Conservation (phyloP, 2,329 filamentous ascomycete genomes). For the Endothia cerciana region DNA sequence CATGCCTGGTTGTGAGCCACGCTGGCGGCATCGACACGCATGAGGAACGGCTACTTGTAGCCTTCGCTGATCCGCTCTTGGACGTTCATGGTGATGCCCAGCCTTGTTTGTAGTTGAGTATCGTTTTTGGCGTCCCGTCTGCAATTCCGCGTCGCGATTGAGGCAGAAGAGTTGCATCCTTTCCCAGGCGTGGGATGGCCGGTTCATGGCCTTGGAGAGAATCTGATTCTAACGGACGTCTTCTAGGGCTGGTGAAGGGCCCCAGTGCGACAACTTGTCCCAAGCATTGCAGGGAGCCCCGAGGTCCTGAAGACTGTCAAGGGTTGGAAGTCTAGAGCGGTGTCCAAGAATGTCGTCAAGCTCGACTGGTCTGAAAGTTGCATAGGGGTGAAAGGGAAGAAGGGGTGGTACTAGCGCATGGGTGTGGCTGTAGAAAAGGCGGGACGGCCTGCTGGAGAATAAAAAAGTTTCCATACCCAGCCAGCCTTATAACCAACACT, state of each 20-base stretch:
- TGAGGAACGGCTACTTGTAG: no score
- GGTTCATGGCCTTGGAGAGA: no score
- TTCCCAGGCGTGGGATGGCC: not conserved
- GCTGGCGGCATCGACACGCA: not conserved
- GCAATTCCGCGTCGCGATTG: not conserved
- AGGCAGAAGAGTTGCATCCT: not conserved
- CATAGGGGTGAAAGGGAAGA: no score
- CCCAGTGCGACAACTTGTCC: not conserved
- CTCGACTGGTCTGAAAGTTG: no score
- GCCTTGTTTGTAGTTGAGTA: not conserved
- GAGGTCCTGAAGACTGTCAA: not conserved
- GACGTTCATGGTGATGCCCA: no score
- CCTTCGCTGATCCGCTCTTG: no score
- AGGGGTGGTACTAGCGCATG: not conserved
- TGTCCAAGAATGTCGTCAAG: not conserved
- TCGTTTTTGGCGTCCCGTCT: no score
- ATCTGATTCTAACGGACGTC: no score
- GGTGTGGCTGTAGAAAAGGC: slow-evolving; percentile 1
- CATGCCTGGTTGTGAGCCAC: not conserved
- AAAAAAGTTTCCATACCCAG: slow-evolving; percentile 27
- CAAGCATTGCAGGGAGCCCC: not conserved
- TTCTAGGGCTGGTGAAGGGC: no score
- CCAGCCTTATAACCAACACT: not conserved
- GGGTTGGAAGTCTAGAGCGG: not conserved
- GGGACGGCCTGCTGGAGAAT: slow-evolving; percentile 13